phyloP scores from a whole-genome alignment of 805 yeast species.

The Barnettozyma salicaria region DNA sequence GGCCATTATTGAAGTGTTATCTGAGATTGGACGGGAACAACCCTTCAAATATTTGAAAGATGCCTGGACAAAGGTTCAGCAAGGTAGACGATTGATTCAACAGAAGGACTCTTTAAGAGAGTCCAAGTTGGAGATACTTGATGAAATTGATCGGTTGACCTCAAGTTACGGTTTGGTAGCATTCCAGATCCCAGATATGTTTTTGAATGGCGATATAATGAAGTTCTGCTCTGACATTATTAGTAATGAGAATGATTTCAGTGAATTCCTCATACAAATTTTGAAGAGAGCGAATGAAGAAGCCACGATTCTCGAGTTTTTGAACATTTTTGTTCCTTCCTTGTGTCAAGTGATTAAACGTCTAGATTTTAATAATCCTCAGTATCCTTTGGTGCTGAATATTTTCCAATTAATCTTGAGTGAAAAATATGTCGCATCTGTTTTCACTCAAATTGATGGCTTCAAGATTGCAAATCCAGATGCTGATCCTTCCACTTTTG shows the following conservation, averaged over 20 bases:
- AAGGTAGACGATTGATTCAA: conserved; percentile 37
- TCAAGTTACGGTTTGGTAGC: conserved; percentile 62
- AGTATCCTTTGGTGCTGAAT: conserved; percentile 48
- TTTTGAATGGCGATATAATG: conserved; percentile 26
- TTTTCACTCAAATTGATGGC: conserved; percentile 50
- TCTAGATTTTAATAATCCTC: conserved; percentile 43
- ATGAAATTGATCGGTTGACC: conserved; percentile 43
- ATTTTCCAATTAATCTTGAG: conserved; percentile 52
- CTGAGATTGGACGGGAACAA: conserved; percentile 44
- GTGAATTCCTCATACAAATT: conserved; percentile 51
- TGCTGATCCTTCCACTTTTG: conserved; percentile 46
- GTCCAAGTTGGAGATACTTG: conserved; percentile 35
- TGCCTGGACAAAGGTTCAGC: conserved; percentile 38
- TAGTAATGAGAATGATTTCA: conserved; percentile 24
- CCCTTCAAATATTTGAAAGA: conserved; percentile 44
- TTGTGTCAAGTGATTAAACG: conserved; percentile 32
- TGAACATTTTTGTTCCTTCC: conserved; percentile 41
- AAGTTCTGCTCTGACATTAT: conserved; percentile 28
- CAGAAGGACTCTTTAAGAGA: conserved; percentile 35
- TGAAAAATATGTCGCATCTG: conserved; percentile 55
- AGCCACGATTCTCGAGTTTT: conserved; percentile 55
- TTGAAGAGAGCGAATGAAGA: conserved; percentile 57
- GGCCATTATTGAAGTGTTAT: conserved; percentile 47
- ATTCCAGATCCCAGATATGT: conserved; percentile 59
- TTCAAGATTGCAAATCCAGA: conserved; percentile 41